Conservation (phyloP, 495 filamentous ascomycete species). For the Penicillium psychrofluorescens region DNA sequence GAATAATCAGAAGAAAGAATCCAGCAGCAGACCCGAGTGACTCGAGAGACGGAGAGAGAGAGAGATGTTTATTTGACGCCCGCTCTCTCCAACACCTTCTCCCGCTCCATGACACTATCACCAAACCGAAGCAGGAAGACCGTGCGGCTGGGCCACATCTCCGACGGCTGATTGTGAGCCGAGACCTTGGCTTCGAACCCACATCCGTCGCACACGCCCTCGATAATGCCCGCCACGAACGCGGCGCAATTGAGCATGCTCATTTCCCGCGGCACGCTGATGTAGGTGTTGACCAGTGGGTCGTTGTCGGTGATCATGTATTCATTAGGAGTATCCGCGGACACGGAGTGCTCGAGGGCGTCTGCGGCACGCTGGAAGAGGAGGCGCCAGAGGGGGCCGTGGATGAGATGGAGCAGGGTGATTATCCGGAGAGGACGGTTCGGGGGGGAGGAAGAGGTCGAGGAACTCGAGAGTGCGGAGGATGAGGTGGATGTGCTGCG, state of each 20-base stretch:
- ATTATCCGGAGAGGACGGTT: constrained; percentile 82
- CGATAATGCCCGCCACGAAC: constrained; percentile 89
- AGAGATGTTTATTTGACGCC: constrained; percentile 35
- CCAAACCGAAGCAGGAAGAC: constrained; percentile 92
- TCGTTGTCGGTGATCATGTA: constrained; percentile 99
- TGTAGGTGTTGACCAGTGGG: constrained; percentile 86
- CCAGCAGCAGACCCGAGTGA: no score
- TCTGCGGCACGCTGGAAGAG: constrained; percentile 88
- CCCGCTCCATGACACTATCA: constrained; percentile 81
- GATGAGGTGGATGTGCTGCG: constrained; percentile 50
- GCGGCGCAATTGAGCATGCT: constrained; percentile 92
- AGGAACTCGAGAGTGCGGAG: constrained; percentile 79
- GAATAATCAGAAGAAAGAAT: no score
- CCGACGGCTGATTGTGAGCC: constrained; percentile 76
- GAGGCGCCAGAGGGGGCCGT: constrained; percentile 81
- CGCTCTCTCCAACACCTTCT: constrained; percentile 56
- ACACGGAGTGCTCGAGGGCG: constrained; percentile 80
- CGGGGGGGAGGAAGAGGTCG: constrained; percentile 54
- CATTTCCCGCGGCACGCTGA: constrained; percentile 92
- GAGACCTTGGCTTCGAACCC: constrained; percentile 84
- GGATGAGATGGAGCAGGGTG: constrained; percentile 88
- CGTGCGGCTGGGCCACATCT: constrained; percentile 91
- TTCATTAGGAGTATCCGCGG: constrained; percentile 73
- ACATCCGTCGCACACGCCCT: constrained; percentile 89
- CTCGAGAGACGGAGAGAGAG: no score